phyloP scores from a whole-genome alignment of 805 yeast genomes.

The Zygoascus flipseniorum region DNA sequence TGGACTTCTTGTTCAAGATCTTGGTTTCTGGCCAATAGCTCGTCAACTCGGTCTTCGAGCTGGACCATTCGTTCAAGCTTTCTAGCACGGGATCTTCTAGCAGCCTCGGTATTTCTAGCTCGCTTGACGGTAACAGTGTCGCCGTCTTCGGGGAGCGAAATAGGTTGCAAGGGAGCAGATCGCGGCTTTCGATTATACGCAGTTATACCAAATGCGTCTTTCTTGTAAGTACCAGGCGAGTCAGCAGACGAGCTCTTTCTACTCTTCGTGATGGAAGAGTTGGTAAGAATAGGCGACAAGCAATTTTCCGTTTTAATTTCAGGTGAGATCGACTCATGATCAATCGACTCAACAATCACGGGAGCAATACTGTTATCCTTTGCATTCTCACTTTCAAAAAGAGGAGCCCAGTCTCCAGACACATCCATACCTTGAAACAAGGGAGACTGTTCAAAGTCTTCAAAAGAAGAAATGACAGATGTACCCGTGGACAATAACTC shows the following conservation, averaged over 20 bases:
- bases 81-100: slow-evolving; percentile 89
- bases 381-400: slow-evolving; percentile 21
- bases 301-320: not conserved
- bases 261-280: slow-evolving; percentile 5
- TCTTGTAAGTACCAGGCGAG: slow-evolving; percentile 24
- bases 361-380: not conserved
- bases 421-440: slow-evolving; percentile 25
- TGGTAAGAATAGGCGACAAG: not conserved
- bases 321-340: not conserved
- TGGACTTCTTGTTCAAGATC: slow-evolving; percentile 55
- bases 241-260: slow-evolving; percentile 14
- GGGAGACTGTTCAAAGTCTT: slow-evolving; percentile 25
- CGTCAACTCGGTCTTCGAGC: slow-evolving; percentile 67
- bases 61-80: slow-evolving; percentile 83
- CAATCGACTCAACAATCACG: not conserved
- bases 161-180: slow-evolving; percentile 60
- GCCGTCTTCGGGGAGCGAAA: slow-evolving; percentile 41
- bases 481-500: slow-evolving; percentile 12
- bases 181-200: slow-evolving; percentile 75
- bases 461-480: slow-evolving; percentile 5
- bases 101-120: slow-evolving; percentile 97
- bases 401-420: slow-evolving; percentile 26
- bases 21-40: slow-evolving; percentile 48
- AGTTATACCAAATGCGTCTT: slow-evolving; percentile 68
- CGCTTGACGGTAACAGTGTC: slow-evolving; percentile 78